Base-by-base conservation (phyloP, 2,329 filamentous ascomycete genomes). In the Diatrype stigma region DNA sequence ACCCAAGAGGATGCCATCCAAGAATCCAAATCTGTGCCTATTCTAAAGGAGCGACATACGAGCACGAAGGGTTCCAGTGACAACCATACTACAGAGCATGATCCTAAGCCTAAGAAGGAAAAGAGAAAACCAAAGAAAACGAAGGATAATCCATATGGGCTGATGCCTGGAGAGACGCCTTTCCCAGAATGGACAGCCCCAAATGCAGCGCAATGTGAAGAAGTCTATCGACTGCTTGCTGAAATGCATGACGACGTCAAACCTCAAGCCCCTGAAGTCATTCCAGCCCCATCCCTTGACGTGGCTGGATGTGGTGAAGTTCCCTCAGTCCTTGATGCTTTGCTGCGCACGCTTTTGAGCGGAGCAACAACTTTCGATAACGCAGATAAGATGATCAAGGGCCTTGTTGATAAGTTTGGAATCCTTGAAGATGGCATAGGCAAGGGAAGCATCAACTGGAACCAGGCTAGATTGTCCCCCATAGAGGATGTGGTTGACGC, bases 381-480 rank as follows among this genome's bases (percentile, higher is more conserved):
- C 23, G 85, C 88, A 0, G 82, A 82, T 19, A 77, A 74, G 38
- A 86, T 88, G 6, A 82, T 93, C 55, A 73, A 72, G 52, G 84
- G 83, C 0, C 73, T 94, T 0, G 81, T 86, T 2, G 62, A 79
- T 17, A 77, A 71, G 32, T 91, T 86, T 55, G 87, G 88, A 1
- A 74, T 82, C 17, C 69, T 86, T 3, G 65, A 82, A 30, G 73
- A 79, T 40, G 83, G 86, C 6, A 70, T 86, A 10, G 86, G 86
- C 5, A 83, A 85, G 58, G 86, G 85, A 3, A 89, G 85, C 49
- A 85, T 91, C 7, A 75, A 91, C 63, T 93, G 87, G 86, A 81
- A 90, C 58, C 82, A 81, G 10, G 85, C 92, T 2, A 80, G 83
- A 21, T 67, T 72, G 23, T 81, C 84, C 2, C 67, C 80, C 1